Base-by-base conservation (phyloP, 805 yeast species). In the Lipomyces spencermartinsiae region DNA sequence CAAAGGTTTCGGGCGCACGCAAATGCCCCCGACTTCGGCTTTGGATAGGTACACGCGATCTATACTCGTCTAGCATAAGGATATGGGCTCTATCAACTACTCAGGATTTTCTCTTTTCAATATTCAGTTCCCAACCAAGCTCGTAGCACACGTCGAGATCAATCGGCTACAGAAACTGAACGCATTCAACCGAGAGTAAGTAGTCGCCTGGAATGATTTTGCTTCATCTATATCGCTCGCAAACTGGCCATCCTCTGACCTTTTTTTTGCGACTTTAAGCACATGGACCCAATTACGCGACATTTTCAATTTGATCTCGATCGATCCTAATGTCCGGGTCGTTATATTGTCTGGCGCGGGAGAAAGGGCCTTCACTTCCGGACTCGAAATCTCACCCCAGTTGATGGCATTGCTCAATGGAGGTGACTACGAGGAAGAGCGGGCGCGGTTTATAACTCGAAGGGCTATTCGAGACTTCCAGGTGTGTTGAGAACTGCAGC, bases 141-240 rank as follows among this genome's bases (percentile, higher is more conserved):
- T 83, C 3, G 83, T 89, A 29, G 80, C 83, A 33, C 89, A 86
- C 65, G 83, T 90, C 25, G 84, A 86, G 74, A 79, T 88, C 77
- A 86, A 89, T 77, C 84, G 90, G 65, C 90, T 92, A 4, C 79
- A 82, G 71, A 77, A 80, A 1, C 80, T 86, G 67, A 90, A 90
- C 74, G 88, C 92, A 0, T 86, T 86, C 75, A 56, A 65, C 19
- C 56, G 55, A n/a, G 37, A 58, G 70, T 67, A 29, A 5, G 57
- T 57, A 19, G 16, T 31, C 8, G n/a, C 10, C 57, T 9, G 19
- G 16, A 19, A 51, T 59, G 43, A 59, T 33, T 25, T 37, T 34
- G 39, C 43, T 57, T 16, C 25, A 22, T 10, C 60, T 39, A n/a
- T 62, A 14, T 19, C 53, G n/a, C 29, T 19, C 53, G 31, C 49